Evolutionary conservation across 2,329 filamentous ascomycete species (phyloP).

Genomic region (Colletotrichum destructivum): DNA sequence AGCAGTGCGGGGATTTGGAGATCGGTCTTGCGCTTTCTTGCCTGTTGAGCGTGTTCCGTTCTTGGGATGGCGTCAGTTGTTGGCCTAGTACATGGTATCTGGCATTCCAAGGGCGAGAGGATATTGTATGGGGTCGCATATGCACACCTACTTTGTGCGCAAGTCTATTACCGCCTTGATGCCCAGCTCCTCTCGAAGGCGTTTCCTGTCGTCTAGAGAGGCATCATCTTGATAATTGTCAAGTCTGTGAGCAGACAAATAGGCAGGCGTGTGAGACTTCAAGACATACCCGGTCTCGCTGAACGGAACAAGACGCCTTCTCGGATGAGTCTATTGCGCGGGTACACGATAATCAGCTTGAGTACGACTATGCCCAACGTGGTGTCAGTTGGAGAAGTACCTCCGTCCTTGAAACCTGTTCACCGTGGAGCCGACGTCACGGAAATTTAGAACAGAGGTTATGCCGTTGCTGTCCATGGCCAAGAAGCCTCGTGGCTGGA

Average conservation of each 20-base stretch:
- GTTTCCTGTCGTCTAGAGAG: constrained; percentile 73
- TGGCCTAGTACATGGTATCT: constrained; percentile 23
- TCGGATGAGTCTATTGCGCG: constrained; percentile 61
- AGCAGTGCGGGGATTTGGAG: constrained; percentile 59
- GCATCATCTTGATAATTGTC: constrained; percentile 73
- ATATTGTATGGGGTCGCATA: background rate
- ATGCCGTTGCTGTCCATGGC: constrained; percentile 35
- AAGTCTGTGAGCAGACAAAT: background rate
- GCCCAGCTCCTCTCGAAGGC: constrained; percentile 71
- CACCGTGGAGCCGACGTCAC: constrained; percentile 80
- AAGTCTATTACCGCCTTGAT: constrained; percentile 85
- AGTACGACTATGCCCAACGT: background rate
- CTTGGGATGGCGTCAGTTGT: constrained; percentile 54
- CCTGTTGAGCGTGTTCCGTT: constrained; percentile 81
- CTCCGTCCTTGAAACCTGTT: constrained; percentile 71
- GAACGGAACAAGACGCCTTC: constrained; percentile 79
- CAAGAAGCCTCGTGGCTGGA: background rate
- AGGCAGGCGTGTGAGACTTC: background rate
- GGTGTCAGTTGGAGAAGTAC: constrained; percentile 55
- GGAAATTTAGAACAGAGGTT: constrained; percentile 76
- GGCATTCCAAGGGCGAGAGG: constrained; percentile 2
- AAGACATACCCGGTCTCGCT: constrained; percentile 69
- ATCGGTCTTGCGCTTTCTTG: constrained; percentile 70
- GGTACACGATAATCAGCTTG: background rate
- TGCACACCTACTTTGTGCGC: constrained; percentile 74